Conservation (phyloP, 805 yeast genomes). For the Candida saitoana region DNA sequence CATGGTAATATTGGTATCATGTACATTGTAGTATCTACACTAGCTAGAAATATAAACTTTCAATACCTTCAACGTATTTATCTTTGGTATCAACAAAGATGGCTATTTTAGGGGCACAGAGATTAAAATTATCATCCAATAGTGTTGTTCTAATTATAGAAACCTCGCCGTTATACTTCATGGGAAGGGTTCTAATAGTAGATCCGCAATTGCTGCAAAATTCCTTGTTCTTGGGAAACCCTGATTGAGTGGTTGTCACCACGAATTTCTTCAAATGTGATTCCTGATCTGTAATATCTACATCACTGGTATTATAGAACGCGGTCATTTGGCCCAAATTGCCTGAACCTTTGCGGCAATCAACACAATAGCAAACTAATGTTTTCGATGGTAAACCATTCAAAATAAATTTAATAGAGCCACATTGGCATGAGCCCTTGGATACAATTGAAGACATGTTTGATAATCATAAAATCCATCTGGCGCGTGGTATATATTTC, state of each 20-base stretch:
- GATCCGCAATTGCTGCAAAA: conserved; percentile 11
- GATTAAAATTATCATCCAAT: conserved; percentile 6
- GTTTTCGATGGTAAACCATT: conserved; percentile 7
- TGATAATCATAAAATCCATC: too few species aligned
- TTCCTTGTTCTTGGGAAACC: conserved; percentile 9
- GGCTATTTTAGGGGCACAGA: conserved; percentile 6
- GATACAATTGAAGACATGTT: background rate
- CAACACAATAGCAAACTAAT: conserved; percentile 9
- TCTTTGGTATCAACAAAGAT: conserved; percentile 8
- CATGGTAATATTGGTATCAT: too few species aligned
- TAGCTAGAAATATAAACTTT: too few species aligned
- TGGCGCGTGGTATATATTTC: too few species aligned
- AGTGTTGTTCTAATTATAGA: conserved; percentile 11
- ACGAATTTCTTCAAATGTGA: conserved; percentile 5
- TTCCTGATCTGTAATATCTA: conserved; percentile 4
- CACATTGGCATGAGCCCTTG: conserved; percentile 8
- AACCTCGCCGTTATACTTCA: conserved; percentile 10
- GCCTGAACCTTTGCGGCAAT: conserved; percentile 13
- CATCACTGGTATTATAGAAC: conserved; percentile 6
- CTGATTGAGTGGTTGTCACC: conserved; percentile 9
- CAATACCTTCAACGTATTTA: conserved; percentile 3
- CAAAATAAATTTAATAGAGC: conserved; percentile 4
- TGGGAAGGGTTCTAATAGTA: conserved; percentile 10
- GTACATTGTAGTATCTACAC: too few species aligned
- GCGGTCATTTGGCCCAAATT: conserved; percentile 10